Base-by-base conservation (phyloP, 1,139 yeast species). In the Protomyces pachydermus region DNA sequence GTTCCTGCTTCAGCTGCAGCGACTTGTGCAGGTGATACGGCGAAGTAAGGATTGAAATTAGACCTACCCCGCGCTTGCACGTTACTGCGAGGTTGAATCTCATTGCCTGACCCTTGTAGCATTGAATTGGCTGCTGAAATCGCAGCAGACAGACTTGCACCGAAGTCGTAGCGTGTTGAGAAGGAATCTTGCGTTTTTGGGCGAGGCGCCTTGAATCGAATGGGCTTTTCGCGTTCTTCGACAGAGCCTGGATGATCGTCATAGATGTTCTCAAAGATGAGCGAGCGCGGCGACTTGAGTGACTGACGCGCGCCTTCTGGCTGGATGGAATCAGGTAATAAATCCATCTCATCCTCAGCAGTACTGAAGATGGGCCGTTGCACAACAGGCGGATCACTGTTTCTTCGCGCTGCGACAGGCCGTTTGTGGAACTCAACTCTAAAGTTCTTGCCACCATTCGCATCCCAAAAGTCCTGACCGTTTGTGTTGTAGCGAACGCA, bases 401-500 rank as follows among this genome's bases (percentile, higher is more conserved):
- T 20, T 3, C 58, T 32, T 18, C 58, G 20, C 12, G 37, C 58
- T 3, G 48, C 28, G 10, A 38, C 34, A 9, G 48, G 50, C 35
- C 54, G 54, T 39, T 54, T 54, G 58, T 54, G 76, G 65, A 87
- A 77, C 61, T 76, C 76, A 34, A 88, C 78, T 58, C 78, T 79
- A 74, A 87, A 89, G 74, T 89, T 89, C 61, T 76, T 74, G 56
- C 72, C 73, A 48, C 75, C 68, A 74, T 90, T 89, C 75, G 88
- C 89, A 74, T 89, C 96, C 96, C 96, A 90, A 72, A 72, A 82
- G 69, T 86, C 91, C 37, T 74, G 72, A 32, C 79, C 79, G 37
- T 77, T 76, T 34, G 83, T 74, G 55, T 72, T 73, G 72, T 84
- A 89, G 65, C 83, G 80, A 50, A 88, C 80, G 71, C 95, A 88